Evolutionary conservation across 2,329 filamentous ascomycete species (phyloP).

Genomic region (Fusarium denticulatum): DNA sequence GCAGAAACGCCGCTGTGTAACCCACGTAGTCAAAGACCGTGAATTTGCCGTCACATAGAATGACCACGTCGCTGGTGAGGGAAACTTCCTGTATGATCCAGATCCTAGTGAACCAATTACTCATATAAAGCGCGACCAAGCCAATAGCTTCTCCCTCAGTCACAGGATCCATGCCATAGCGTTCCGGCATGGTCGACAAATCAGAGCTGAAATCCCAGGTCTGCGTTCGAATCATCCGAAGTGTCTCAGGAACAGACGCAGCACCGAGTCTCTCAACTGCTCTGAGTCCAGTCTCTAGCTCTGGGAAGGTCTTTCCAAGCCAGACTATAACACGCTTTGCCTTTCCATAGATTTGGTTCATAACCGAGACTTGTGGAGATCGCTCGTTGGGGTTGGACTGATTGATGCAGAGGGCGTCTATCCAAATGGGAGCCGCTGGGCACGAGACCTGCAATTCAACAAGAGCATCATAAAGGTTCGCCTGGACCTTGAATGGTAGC

Average conservation of each 20-base stretch:
- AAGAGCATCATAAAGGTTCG: not conserved
- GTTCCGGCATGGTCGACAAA: not conserved
- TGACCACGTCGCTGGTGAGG: not conserved
- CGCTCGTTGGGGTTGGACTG: not conserved
- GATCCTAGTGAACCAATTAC: not conserved
- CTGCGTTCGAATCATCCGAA: not conserved
- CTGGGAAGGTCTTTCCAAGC: not conserved
- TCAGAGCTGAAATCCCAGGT: not conserved
- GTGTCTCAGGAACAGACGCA: not conserved
- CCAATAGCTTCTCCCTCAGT: not conserved
- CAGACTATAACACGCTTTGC: not conserved
- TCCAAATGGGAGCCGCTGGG: not conserved
- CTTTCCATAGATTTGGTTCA: conserved; percentile 12
- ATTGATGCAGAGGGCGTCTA: conserved; percentile 10
- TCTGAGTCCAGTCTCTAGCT: not conserved
- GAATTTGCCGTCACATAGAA: not conserved
- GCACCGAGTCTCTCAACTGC: not conserved
- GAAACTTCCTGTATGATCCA: not conserved
- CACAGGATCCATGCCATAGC: not conserved
- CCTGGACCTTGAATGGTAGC: rapidly evolving
- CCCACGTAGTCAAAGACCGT: not conserved
- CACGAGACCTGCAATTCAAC: not conserved
- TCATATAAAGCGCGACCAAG: not conserved
- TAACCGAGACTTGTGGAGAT: not conserved
- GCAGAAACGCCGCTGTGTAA: not conserved